phyloP scores from a whole-genome alignment of 1,139 yeast species.

The Geotrichum europaeum region DNA sequence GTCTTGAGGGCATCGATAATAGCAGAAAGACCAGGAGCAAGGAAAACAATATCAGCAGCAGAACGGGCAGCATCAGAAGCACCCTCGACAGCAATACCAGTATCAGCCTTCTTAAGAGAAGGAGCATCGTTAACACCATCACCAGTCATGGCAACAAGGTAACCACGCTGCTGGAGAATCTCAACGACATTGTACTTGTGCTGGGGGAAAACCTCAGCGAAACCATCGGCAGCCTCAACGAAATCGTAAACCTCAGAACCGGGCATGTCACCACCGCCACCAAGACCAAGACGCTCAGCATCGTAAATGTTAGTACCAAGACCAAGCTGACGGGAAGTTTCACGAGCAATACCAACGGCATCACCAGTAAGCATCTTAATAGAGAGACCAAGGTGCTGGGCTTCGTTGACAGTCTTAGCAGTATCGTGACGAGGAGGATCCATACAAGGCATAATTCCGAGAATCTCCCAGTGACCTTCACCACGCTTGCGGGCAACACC shows the following conservation, averaged over 20 bases:
- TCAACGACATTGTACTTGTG: conserved; percentile 77
- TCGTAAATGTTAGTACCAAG: conserved; percentile 65
- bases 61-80: conserved; percentile 78
- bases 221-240: conserved; percentile 75
- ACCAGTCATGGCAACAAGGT: conserved; percentile 78
- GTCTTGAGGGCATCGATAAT: conserved; percentile 72
- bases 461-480: conserved; percentile 65
- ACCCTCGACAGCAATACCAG: conserved; percentile 79
- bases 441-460: conserved; percentile 69
- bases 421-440: conserved; percentile 74
- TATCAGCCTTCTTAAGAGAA: conserved; percentile 72
- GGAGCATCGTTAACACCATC: conserved; percentile 81
- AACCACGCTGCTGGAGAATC: conserved; percentile 69
- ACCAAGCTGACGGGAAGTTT: conserved; percentile 65
- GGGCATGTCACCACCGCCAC: conserved; percentile 70
- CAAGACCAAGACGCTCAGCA: conserved; percentile 64
- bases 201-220: conserved; percentile 78
- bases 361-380: conserved; percentile 72
- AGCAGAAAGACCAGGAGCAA: conserved; percentile 75
- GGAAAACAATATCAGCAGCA: conserved; percentile 74
- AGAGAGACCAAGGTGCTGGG: conserved; percentile 58
- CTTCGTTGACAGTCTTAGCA: conserved; percentile 61
- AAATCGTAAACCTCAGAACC: conserved; percentile 70
- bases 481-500: conserved; percentile 72
- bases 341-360: conserved; percentile 71